phyloP scores from a whole-genome alignment of 2,329 filamentous ascomycete species.

The Elsinoe necatrix region DNA sequence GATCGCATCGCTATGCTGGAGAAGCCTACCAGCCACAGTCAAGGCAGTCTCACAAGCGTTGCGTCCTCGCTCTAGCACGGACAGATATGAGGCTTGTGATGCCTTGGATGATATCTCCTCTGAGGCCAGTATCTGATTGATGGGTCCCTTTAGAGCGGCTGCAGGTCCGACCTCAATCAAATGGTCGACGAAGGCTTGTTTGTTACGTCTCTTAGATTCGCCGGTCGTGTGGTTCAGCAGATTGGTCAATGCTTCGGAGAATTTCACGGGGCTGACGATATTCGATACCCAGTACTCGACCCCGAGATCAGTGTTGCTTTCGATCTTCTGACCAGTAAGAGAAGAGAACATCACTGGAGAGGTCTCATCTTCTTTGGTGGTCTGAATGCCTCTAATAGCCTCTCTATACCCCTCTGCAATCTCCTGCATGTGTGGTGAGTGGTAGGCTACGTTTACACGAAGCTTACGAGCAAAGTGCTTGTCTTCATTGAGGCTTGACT shows the following conservation, averaged over 20 bases:
- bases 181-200: conserved; percentile 25
- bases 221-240: not conserved
- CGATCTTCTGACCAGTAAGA: conserved; percentile 13
- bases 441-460: conserved; percentile 38
- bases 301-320: conserved; percentile 19
- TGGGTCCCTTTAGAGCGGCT: conserved; percentile 37
- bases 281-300: conserved; percentile 40
- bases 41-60: conserved; percentile 19
- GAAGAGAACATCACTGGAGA: conserved; percentile 17
- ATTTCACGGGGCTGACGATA: conserved; percentile 38
- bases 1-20: not conserved
- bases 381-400: not conserved
- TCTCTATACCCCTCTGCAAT: conserved; percentile 16
- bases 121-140: conserved; percentile 28
- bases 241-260: conserved; percentile 34
- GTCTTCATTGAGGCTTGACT: conserved; percentile 27
- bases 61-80: conserved; percentile 21
- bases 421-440: conserved; percentile 32
- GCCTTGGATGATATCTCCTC: not conserved
- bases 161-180: conserved; percentile 42
- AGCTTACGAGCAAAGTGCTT: conserved; percentile 35
- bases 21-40: not conserved
- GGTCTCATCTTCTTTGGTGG: not conserved
- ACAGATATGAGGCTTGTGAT: conserved; percentile 17
- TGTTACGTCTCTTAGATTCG: not conserved